Conservation (phyloP, 768 basidiomycete species). For the Amanita pseudoporphyria region DNA sequence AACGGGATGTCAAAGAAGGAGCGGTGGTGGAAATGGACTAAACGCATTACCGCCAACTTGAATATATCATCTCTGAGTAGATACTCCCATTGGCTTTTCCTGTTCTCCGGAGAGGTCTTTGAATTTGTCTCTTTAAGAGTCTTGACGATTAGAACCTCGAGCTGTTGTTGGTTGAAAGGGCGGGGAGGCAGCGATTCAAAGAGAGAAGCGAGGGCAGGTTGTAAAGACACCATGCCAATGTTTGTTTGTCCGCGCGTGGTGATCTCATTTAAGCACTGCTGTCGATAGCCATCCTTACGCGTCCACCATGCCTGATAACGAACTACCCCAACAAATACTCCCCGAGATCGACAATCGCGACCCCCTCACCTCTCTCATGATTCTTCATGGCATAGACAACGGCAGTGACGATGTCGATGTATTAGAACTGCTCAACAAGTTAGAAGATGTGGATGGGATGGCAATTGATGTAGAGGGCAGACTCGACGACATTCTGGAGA, state of each 20-base stretch:
- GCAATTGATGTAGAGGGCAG: conserved; percentile 53
- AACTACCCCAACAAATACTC: not conserved
- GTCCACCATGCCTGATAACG: conserved; percentile 1
- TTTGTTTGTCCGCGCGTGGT: not conserved
- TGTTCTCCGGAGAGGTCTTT: conserved; percentile 43
- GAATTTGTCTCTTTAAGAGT: conserved; percentile 32
- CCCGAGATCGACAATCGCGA: not conserved
- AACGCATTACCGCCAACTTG: conserved; percentile 50
- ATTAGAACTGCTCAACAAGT: conserved; percentile 38
- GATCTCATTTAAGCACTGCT: not conserved
- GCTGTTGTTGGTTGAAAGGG: conserved; percentile 35
- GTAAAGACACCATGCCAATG: conserved; percentile 38
- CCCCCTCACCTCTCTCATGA: conserved; percentile 17
- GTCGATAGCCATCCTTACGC: not conserved
- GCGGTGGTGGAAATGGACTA: not conserved
- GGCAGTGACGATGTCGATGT: not conserved
- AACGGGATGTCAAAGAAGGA: not conserved
- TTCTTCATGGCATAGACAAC: conserved; percentile 14
- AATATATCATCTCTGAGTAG: conserved; percentile 65
- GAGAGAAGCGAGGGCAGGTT: conserved; percentile 39
- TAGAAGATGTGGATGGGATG: conserved; percentile 50
- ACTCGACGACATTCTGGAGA: conserved; percentile 50
- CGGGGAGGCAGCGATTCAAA: conserved; percentile 42
- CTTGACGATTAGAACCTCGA: conserved; percentile 40
- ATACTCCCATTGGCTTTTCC: conserved; percentile 69